Evolutionary conservation across 768 basidiomycete genomes (phyloP).

Genomic region (Cystofilobasidium bisporidii): DNA sequence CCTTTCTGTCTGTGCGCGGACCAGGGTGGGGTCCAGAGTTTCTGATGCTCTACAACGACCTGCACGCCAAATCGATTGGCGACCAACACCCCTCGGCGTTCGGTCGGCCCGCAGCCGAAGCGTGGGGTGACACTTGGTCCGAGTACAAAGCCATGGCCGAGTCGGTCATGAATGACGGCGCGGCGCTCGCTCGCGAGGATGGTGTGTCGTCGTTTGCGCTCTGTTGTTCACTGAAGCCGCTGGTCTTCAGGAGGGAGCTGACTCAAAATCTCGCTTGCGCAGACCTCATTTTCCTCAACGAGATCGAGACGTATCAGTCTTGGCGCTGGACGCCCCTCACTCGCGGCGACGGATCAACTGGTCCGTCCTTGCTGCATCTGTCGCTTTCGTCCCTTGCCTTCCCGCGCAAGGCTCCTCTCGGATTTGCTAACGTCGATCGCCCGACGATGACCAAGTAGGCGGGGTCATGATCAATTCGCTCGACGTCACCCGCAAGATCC

Average conservation of each 20-base stretch:
- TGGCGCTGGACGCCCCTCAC: slow-evolving; percentile 18
- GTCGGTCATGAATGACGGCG: slow-evolving; percentile 23
- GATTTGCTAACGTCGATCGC: neutral
- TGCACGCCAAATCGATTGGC: slow-evolving; percentile 10
- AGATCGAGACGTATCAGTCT: slow-evolving; percentile 12
- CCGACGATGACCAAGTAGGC: slow-evolving; percentile 3
- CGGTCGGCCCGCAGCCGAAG: slow-evolving; percentile 6
- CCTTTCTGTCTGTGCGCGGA: neutral
- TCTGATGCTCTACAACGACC: slow-evolving; percentile 17
- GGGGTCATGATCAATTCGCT: slow-evolving; percentile 26
- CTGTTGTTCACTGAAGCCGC: no score
- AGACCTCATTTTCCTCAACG: slow-evolving; percentile 24
- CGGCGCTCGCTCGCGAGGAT: neutral
- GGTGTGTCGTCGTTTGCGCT: no score
- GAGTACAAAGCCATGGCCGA: slow-evolving; percentile 13
- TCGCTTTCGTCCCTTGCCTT: neutral
- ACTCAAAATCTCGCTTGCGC: no score
- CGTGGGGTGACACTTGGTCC: slow-evolving; percentile 6
- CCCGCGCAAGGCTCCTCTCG: neutral
- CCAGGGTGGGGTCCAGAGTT: slow-evolving; percentile 16
- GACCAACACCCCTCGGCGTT: slow-evolving; percentile 15
- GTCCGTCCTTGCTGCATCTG: neutral
- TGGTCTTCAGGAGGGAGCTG: no score
- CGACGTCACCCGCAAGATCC: slow-evolving; percentile 13
- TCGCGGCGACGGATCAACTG: neutral